Percentiles rank a stretch among this genome's conserved stretches.
phyloP scores from a whole-genome alignment of 495 filamentous ascomycete species.

The Aspergillus baeticus region DNA sequence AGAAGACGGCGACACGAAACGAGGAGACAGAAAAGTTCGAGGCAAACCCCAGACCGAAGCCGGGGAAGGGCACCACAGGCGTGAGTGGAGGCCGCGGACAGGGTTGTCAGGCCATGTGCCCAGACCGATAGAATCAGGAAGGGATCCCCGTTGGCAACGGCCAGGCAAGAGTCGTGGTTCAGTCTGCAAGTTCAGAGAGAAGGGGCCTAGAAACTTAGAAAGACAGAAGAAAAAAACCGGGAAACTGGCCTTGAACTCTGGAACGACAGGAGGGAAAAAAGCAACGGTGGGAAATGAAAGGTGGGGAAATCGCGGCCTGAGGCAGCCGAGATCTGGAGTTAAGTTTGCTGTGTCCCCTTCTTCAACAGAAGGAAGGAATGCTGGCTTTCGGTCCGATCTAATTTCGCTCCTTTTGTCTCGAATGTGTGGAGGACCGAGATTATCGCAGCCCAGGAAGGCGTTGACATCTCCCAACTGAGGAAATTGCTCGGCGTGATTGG shows the following conservation, averaged over 20 bases:
- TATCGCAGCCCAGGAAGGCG: too few species aligned
- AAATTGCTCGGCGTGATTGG: too few species aligned
- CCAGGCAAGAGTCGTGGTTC: too few species aligned
- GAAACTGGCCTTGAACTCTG: background rate
- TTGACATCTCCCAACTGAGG: too few species aligned
- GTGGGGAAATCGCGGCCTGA: background rate
- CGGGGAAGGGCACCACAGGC: background rate
- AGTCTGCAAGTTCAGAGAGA: too few species aligned
- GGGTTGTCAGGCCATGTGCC: constrained; percentile 2
- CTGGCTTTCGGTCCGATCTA: too few species aligned
- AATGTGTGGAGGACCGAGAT: too few species aligned
- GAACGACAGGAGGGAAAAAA: background rate
- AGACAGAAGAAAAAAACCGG: background rate
- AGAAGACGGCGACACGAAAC: too few species aligned
- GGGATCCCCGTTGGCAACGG: background rate
- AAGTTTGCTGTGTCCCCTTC: background rate
- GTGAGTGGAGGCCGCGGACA: background rate
- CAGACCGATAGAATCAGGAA: background rate
- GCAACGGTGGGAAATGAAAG: background rate
- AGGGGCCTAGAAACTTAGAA: background rate
- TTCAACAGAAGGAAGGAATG: background rate
- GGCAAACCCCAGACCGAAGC: background rate
- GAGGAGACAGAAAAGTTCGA: too few species aligned
- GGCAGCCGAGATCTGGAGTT: constrained; percentile 1
- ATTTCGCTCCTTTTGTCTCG: too few species aligned